phyloP scores from a whole-genome alignment of 164 flowering plant genomes.

The Magnolia officinalis region DNA sequence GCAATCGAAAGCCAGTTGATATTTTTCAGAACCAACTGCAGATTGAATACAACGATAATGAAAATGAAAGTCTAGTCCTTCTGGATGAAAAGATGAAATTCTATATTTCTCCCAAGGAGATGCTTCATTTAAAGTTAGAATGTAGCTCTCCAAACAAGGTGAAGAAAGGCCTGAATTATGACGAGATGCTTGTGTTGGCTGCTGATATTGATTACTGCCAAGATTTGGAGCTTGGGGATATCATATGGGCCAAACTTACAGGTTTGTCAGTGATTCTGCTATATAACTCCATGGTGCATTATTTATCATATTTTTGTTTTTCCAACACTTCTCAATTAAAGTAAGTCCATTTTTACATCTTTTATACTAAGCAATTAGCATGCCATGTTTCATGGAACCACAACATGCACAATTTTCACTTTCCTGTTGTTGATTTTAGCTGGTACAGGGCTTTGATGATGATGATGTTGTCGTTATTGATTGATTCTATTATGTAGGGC shows the following conservation, averaged over 20 bases:
- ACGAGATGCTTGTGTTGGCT: slow-evolving; percentile 88
- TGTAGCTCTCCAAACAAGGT: slow-evolving; percentile 26
- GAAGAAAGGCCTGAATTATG: slow-evolving; percentile 45
- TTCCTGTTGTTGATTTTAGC: too few relatives aligned
- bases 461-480: too few relatives aligned
- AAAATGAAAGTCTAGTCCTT: slow-evolving; percentile 54
- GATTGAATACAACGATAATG: slow-evolving; percentile 79
- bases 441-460: too few relatives aligned
- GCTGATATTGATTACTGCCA: slow-evolving; percentile 72
- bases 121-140: slow-evolving; percentile 52
- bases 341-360: neutral
- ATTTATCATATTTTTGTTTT: neutral
- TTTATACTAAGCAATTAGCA: neutral
- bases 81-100: slow-evolving; percentile 64
- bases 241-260: slow-evolving; percentile 93
- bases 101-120: slow-evolving; percentile 62
- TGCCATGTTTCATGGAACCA: neutral
- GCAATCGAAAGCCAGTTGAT: neutral
- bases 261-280: slow-evolving; percentile 37
- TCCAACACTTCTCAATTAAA: neutral
- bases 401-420: neutral
- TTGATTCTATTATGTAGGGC: too few relatives aligned
- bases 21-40: slow-evolving; percentile 22
- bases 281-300: neutral
- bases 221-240: slow-evolving; percentile 81